Evolutionary conservation across 768 basidiomycete genomes (phyloP).

Genomic region (Boletus bicolor): DNA sequence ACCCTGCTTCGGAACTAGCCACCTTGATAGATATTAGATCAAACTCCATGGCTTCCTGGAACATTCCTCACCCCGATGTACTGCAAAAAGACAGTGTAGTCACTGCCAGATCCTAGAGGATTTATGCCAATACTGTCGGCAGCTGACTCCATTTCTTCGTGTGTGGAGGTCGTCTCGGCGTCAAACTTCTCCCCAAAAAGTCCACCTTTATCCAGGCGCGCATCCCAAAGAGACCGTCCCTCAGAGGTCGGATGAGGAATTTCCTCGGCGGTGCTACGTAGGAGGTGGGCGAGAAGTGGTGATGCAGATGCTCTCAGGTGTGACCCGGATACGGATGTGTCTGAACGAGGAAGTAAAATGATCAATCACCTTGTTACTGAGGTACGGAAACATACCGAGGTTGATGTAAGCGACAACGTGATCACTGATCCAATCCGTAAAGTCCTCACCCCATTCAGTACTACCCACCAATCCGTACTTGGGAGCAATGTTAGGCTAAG

Average conservation of each 20-base stretch:
- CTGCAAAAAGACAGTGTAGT: slow-evolving; percentile 91
- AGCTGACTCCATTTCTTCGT: slow-evolving; percentile 24
- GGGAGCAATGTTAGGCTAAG: slow-evolving; percentile 1
- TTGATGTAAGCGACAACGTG: slow-evolving; percentile 90
- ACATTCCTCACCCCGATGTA: slow-evolving; percentile 53
- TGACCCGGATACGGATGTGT: slow-evolving; percentile 54
- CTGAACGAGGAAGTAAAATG: slow-evolving; percentile 36
- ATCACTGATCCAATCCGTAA: slow-evolving; percentile 71
- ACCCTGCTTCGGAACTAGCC: slow-evolving; percentile 34
- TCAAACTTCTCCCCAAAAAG: slow-evolving; percentile 37
- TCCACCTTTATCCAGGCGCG: slow-evolving; percentile 49
- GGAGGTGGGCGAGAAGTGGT: slow-evolving; percentile 78
- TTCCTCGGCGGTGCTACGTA: slow-evolving; percentile 64
- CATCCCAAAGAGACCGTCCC: slow-evolving; percentile 76
- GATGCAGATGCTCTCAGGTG: slow-evolving; percentile 55
- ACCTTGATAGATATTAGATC: slow-evolving; percentile 22
- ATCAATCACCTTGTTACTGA: slow-evolving; percentile 29
- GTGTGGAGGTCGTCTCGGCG: slow-evolving; percentile 25
- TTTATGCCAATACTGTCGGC: slow-evolving; percentile 41
- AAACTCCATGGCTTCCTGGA: neutral
- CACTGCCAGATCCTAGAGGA: slow-evolving; percentile 83
- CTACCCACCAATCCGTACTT: slow-evolving; percentile 77
- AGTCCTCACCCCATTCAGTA: slow-evolving; percentile 96
- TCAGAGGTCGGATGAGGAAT: slow-evolving; percentile 69
- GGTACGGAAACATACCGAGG: slow-evolving; percentile 41